A percentile compares a stretch with the other conserved stretches of the same genome.
These are phyloP conservation scores for Oxytropis ochrocephala DNA, from an alignment of 306 rosid species.

Conservation along the genomic window DNA sequence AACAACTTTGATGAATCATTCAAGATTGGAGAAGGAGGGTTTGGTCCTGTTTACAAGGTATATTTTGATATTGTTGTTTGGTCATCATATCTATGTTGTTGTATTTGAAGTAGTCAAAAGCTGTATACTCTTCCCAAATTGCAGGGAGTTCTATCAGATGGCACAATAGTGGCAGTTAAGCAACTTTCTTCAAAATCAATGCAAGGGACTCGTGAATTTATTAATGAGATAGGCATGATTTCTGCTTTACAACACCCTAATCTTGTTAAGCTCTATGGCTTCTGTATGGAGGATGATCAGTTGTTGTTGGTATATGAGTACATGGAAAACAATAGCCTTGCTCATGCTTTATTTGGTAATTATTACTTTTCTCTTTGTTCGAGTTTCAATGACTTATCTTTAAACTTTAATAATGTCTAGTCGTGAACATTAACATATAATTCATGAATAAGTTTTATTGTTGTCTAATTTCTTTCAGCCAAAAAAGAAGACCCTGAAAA, in stretches of 20 bases:
- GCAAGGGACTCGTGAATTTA: slow-evolving; percentile 54
- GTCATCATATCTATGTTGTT: not conserved
- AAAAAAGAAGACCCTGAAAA: slow-evolving; percentile 23
- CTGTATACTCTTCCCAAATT: not conserved
- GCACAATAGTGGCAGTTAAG: slow-evolving; percentile 37
- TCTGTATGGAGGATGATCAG: slow-evolving; percentile 45
- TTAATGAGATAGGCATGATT: slow-evolving; percentile 52
- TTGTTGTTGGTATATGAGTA: slow-evolving; percentile 43
- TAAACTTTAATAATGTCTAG: not conserved
- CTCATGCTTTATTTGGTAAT: slow-evolving; percentile 44
- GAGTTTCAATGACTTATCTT: not conserved
- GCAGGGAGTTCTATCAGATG: slow-evolving; percentile 41
- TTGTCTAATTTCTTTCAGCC: slow-evolving; percentile 5
- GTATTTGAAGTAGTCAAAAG: not conserved
- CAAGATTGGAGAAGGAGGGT: slow-evolving; percentile 72
- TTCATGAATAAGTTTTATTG: not conserved
- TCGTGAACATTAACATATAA: not conserved
- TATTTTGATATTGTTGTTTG: not conserved
- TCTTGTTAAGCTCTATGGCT: slow-evolving; percentile 52
- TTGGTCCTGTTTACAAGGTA: slow-evolving; percentile 57
- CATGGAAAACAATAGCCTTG: slow-evolving; percentile 59
- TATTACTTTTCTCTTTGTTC: not conserved
- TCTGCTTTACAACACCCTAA: slow-evolving; percentile 47
- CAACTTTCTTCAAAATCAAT: slow-evolving; percentile 40
- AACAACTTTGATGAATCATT: slow-evolving; percentile 22